Base-by-base conservation (phyloP, 805 yeast species). In the Lipomyces mesembrius region DNA sequence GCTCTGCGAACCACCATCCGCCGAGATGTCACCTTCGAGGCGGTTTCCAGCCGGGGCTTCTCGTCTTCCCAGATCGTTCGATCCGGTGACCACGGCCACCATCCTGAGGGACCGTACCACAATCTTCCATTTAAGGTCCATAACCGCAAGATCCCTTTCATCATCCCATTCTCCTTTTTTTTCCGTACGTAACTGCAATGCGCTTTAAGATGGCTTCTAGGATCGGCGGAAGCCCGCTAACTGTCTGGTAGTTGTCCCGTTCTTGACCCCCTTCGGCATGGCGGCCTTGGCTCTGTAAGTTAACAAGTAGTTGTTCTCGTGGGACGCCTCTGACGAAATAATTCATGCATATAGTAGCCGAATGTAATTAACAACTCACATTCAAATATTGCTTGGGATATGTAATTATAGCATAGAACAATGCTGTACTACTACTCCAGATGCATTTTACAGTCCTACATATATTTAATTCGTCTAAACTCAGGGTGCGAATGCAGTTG, bases 61-160 rank as follows among this genome's bases (percentile, higher is more conserved):
- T 65, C 79, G 59, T 58, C 79, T 57, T 67, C 80, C 60, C 64
- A 73, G 65, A 77, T 82, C 74, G 78, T 77, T 62, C 82, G 80
- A 60, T 51, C 71, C 29, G 73, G 69, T 52, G 69, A 56, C 56
- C 83, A 75, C 71, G 49, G 49, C 49, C 90, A 86, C 81, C 87
- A 84, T 77, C 87, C 87, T 75, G 89, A 86, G 76, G 98, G 98
- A 77, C 88, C 88, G 59, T 95, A 95, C 88, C 83, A 89, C 76
- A 94, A 95, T 86, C 77, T 94, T 71, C 99, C 99, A 73, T 95
- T 94, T 87, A 87, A 87, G 85, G 96, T 94, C 71, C 92, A 92
- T 85, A 84, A 88, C 86, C 92, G 97, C 85, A 90, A 87, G 83
- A 68, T 68, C 51, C 71, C 71, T n/a, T 63, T 68, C 20, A 63